phyloP scores from a whole-genome alignment of 805 yeast genomes.

The Saturnispora besseyi region DNA sequence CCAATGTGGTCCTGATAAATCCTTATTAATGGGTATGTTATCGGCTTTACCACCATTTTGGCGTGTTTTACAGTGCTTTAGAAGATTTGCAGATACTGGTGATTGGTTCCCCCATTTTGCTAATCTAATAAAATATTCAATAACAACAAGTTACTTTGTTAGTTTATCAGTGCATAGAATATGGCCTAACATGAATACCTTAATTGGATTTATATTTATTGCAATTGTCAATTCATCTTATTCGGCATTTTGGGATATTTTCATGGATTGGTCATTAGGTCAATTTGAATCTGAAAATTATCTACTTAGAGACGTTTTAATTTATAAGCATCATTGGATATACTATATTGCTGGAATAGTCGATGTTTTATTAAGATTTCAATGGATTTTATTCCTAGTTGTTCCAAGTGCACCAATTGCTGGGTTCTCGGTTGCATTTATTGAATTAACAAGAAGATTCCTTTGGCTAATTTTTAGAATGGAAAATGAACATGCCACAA shows the following conservation, averaged over 20 bases:
- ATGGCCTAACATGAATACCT: conserved; percentile 22
- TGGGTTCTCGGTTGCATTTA: conserved; percentile 72
- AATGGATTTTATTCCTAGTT: conserved; percentile 74
- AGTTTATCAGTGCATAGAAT: conserved; percentile 73
- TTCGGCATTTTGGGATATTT: conserved; percentile 76
- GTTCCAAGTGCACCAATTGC: conserved; percentile 74
- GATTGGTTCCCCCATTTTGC: conserved; percentile 96
- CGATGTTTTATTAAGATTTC: conserved; percentile 72
- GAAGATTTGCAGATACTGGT: conserved; percentile 88
- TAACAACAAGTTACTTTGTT: conserved; percentile 59
- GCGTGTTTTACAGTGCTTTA: conserved; percentile 81
- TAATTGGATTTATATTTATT: conserved; percentile 55
- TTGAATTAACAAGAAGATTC: conserved; percentile 75
- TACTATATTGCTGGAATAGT: conserved; percentile 69
- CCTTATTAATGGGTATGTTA: conserved; percentile 72
- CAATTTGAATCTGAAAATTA: conserved; percentile 52
- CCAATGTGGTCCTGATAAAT: conserved; percentile 68
- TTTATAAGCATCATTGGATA: conserved; percentile 46
- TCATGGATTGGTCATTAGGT: conserved; percentile 92
- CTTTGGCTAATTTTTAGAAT: conserved; percentile 88
- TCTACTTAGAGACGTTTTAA: conserved; percentile 63
- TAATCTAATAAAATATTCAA: conserved; percentile 67
- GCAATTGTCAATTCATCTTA: conserved; percentile 65
- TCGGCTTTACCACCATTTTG: conserved; percentile 79
- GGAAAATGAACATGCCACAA: conserved; percentile 93